Percentiles rank a stretch among this genome's conserved stretches.
Conservation (phyloP, 1,139 yeast species). For the Candida neerlandica region DNA sequence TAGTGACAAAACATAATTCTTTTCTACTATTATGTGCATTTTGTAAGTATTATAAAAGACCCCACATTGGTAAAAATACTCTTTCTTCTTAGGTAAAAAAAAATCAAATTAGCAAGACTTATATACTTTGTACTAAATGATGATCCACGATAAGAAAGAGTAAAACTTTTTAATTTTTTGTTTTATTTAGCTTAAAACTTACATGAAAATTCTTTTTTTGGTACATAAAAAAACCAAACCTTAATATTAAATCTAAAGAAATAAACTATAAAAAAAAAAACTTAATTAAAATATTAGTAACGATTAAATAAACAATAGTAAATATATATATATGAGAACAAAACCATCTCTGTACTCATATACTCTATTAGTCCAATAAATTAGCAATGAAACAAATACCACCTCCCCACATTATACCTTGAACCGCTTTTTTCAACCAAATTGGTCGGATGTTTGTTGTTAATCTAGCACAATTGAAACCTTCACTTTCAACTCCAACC, state of each 20-base stretch:
- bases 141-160: no score
- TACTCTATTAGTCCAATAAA: constrained; percentile 28
- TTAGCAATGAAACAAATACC: constrained; percentile 65
- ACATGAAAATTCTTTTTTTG: neutral
- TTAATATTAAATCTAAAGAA: neutral
- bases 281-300: neutral
- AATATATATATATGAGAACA: no score
- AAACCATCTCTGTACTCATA: neutral
- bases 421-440: constrained; percentile 49
- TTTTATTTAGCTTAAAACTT: neutral
- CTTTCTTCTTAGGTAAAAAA: no score
- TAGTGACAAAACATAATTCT: no score
- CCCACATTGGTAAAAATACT: no score
- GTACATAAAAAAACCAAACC: neutral
- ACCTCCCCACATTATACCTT: constrained; percentile 70
- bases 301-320: neutral
- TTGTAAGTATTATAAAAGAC: no score
- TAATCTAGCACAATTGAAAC: constrained; percentile 64
- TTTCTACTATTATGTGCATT: no score
- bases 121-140: no score
- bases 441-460: constrained; percentile 54
- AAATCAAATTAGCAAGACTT: no score
- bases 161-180: no score
- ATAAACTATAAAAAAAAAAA: no score
- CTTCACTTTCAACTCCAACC: constrained; percentile 85